Evolutionary conservation across 2,329 filamentous ascomycete species (phyloP), one percentile per base, ranked within the genome.

Genomic region (Trichoderma sp.): DNA sequence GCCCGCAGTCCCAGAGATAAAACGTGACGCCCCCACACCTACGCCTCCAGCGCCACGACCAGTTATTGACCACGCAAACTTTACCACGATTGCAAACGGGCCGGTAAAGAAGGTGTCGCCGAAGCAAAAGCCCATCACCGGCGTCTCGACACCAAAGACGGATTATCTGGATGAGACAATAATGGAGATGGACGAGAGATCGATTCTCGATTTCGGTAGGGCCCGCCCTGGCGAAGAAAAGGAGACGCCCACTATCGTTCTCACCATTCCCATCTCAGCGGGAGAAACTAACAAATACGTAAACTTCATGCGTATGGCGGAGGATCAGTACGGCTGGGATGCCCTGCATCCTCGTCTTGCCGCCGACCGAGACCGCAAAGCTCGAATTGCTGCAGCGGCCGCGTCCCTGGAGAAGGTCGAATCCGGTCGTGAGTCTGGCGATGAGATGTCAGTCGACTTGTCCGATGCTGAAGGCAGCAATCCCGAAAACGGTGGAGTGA

Each of bases 311-410:
- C 94, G 95, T 62, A 89, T 98, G 84, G 97, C 97, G 12, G 95
- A 98, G 84, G 95, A 97, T 78, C 93, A 93, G 77, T 98, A 98
- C 83, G 97, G 97, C 29, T 98, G 96, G 88, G 95, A 97, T 77
- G 97, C 96, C 0, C 88, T 98, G 45, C 95, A 98, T 82, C 97
- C 97, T 35, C 93, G 95, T 8, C 89, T 97, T 77, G 97, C 97
- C 2, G 95, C 95, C 38, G 94, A 97, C 78, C 92, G 94, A 78
- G 95, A 97, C 80, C 93, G 95, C 74, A 93, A 97, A 79, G 93
- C 95, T 21, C 93, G 95, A 74, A 95, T 98, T 71, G 95, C 94
- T 6, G 95, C 95, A 5, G 95, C 95, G 0, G 93, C 94, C n/a
- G 94, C 94, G 1, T 94, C 94, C 0, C 85, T 98, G 12, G 95